Base-by-base conservation (phyloP, 148 eudicot genomes). In the Nyssa sinensis region DNA sequence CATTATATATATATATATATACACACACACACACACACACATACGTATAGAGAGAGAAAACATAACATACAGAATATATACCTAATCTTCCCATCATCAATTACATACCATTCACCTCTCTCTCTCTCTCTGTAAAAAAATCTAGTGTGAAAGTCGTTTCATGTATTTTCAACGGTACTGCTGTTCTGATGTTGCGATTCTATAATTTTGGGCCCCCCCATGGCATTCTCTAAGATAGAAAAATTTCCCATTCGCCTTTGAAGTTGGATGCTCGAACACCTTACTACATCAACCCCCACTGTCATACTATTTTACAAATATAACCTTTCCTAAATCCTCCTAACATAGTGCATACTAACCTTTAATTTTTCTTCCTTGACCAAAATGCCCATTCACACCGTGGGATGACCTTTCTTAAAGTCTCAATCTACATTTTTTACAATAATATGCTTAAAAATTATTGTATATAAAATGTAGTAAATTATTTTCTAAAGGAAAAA, bases 41-140 rank as follows among this genome's bases (percentile, higher is more conserved):
- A 31, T 33, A 55, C 21, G 27, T 7, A 39, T 35, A 60, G 16
- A 57, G 17, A 75, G 19, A 75, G 28, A 66, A 13, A 65, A n/a
- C 21, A 29, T 31, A 23, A 44, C 51, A 69, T 31, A 80, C 62
- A 47, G 51, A 67, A 41, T 62, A 66, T 60, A 62, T 49, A 75
- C 73, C 29, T 70, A 79, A 75, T 80, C 58, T 80, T 71, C 75
- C 59, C 76, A 65, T 66, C 67, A 80, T 69, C 62, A 55, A 75
- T 70, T 79, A 77, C 78, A 69, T 81, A 65, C 67, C 75, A 69
- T 70, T 77, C 84, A 63, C 37, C n/a, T n/a, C n/a, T n/a, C 71
- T 41, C 74, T 62, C 35, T 31, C 62, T 69, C 62, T 62, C n/a
- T n/a, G n/a, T n/a, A n/a, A n/a, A n/a, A n/a, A n/a, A n/a, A n/a